Percentiles rank a stretch among this genome's conserved stretches.
Evolutionary conservation across 75 land plant species (phyloP).

Genomic region (Selaginella tamariscina): DNA sequence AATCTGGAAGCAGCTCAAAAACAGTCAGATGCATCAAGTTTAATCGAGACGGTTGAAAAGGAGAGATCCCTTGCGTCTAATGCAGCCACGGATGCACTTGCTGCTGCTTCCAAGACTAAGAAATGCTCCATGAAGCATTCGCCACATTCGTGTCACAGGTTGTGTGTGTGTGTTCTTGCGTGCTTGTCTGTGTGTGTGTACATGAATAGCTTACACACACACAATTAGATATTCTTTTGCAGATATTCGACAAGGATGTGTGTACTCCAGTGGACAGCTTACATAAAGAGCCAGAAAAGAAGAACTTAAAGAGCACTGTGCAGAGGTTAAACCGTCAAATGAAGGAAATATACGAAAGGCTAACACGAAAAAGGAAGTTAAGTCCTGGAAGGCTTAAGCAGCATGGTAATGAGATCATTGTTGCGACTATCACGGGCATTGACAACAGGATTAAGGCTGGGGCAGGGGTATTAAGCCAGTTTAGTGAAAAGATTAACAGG

Average conservation of each 20-base stretch:
- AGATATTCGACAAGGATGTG: too few relatives aligned
- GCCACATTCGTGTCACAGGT: constrained; percentile 15
- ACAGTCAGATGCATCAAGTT: neutral
- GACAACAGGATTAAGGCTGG: neutral
- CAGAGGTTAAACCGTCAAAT: neutral
- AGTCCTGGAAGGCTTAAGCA: neutral
- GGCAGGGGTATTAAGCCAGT: neutral
- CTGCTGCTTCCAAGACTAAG: constrained; percentile 24
- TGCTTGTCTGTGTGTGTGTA: too few relatives aligned
- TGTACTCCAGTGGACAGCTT: too few relatives aligned
- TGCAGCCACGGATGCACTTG: constrained; percentile 20
- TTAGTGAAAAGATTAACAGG: neutral
- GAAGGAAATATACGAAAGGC: neutral
- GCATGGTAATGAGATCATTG: neutral
- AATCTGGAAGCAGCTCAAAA: constrained; percentile 15
- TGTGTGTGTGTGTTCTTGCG: neutral
- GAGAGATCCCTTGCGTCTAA: constrained; percentile 19
- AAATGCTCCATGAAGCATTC: constrained; percentile 15
- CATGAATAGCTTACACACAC: too few relatives aligned
- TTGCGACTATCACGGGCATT: neutral
- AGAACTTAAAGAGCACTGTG: neutral
- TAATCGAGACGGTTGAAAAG: constrained; percentile 5
- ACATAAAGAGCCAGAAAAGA: neutral
- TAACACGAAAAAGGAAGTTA: too few relatives aligned
- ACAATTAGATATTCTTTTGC: too few relatives aligned